Conservation (phyloP, 108 stramenopile species). For the Phaeodactylum tricornutum region DNA sequence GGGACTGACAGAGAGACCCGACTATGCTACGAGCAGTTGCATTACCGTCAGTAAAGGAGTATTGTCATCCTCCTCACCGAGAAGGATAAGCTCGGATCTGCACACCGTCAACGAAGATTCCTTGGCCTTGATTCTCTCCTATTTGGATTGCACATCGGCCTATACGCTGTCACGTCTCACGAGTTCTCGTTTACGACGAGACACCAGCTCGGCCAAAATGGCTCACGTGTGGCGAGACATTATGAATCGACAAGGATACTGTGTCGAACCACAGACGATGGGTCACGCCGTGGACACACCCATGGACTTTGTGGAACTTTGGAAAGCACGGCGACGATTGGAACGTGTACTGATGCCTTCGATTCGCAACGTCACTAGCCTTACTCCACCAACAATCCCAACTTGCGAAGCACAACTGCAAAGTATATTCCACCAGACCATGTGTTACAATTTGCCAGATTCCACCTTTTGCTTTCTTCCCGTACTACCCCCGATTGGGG, state of each 20-base stretch:
- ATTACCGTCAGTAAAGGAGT: too few relatives aligned
- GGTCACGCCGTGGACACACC: not conserved
- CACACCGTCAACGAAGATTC: slow-evolving; percentile 2
- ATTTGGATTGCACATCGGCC: not conserved
- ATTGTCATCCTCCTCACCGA: too few relatives aligned
- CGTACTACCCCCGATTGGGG: slow-evolving; percentile 24
- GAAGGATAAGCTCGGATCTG: too few relatives aligned
- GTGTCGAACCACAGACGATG: not conserved
- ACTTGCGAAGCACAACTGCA: not conserved
- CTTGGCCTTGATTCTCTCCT: slow-evolving; percentile 3
- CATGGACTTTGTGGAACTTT: not conserved
- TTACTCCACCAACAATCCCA: not conserved
- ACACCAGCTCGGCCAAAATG: not conserved
- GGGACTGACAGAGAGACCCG: too few relatives aligned
- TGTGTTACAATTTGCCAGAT: slow-evolving; percentile 27
- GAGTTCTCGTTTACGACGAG: not conserved
- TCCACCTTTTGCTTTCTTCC: slow-evolving; percentile 44
- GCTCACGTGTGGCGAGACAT: not conserved
- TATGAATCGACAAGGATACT: not conserved
- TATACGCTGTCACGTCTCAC: not conserved
- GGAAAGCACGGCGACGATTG: not conserved
- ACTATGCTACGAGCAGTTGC: too few relatives aligned
- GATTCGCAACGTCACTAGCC: not conserved
- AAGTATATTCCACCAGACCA: not conserved
- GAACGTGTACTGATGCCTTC: not conserved